Evolutionary conservation across 2,329 filamentous ascomycete species (phyloP), one percentile per base, ranked within the genome.

Genomic region (Ascochyta pisi): DNA sequence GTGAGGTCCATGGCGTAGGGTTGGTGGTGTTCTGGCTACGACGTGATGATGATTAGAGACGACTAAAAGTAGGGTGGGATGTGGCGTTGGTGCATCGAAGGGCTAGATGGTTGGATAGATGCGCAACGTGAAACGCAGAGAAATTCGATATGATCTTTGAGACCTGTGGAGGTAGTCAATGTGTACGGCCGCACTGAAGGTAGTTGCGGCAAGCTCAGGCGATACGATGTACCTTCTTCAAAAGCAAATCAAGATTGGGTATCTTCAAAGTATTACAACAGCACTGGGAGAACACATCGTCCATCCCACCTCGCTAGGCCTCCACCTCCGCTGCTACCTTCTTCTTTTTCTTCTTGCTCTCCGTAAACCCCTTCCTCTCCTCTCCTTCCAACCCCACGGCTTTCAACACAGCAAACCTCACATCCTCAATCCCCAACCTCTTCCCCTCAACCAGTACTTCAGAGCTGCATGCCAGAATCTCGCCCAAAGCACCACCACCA

Each of bases 381-480:
- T 53, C 46, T 0, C 50, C 55, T 16, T 68, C 62, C 38, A 69
- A 12, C 6, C 65, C 66, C 10, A 54, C 83, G 37, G 88, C 87
- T 60, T 81, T 80, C 57, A 91, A 67, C 48, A 90, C 83, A 3
- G 87, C 84, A 82, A 84, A 89, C 49, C 87, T 76, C 9, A 91
- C 71, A 54, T 84, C 81, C 71, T 85, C 82, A 39, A 90, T 78
- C 0, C 88, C 88, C 46, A 88, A 64, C 54, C 78, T 80, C 52
- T 77, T 77, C 27, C 78, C 79, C 24, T 75, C 75, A 3, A 77
- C 75, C 43, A 83, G 58, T 24, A 76, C 82, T 67, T 83, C 80
- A 2, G 81, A 76, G 64, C 84, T 86, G 61, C 82, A 85, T 9
- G 82, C 83, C 33, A 90, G 70, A 13, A 89, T 79, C 70, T 90